phyloP scores from a whole-genome alignment of 768 basidiomycete genomes.

The Pisolithus albus region DNA sequence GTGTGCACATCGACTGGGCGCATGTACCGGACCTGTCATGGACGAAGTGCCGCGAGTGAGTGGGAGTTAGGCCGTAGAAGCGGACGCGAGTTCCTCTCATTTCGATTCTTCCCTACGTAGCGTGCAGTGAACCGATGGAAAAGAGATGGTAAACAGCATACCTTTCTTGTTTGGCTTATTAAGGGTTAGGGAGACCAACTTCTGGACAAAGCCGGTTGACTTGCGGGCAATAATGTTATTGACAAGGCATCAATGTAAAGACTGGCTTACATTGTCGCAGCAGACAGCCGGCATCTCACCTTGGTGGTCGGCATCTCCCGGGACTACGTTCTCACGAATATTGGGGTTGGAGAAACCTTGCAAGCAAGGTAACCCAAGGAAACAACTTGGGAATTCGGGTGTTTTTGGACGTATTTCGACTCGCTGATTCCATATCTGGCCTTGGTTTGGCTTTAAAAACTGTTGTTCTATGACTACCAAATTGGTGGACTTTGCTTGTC shows the following conservation, averaged over 20 bases:
- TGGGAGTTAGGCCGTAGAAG: conserved; percentile 85
- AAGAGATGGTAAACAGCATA: conserved; percentile 18
- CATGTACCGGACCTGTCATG: conserved; percentile 76
- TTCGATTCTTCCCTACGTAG: conserved; percentile 37
- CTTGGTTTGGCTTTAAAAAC: too few species aligned
- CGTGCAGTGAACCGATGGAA: background rate
- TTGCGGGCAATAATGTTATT: conserved; percentile 23
- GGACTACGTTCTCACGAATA: too few species aligned
- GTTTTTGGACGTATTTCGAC: too few species aligned
- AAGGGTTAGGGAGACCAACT: conserved; percentile 60
- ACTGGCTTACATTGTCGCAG: conserved; percentile 62
- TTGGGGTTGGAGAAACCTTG: too few species aligned
- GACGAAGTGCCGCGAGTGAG: conserved; percentile 75
- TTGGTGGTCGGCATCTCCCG: too few species aligned
- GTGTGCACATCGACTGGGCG: conserved; percentile 79
- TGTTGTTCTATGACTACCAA: too few species aligned
- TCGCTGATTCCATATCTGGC: too few species aligned
- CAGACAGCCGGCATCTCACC: too few species aligned
- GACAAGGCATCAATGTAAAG: background rate
- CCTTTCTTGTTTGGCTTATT: conserved; percentile 63
- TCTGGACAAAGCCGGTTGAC: conserved; percentile 69
- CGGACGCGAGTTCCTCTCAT: conserved; percentile 44
- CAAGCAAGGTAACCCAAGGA: too few species aligned
- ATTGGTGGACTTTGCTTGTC: too few species aligned
- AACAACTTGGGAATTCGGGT: too few species aligned